A percentile compares a stretch with the other conserved stretches of the same genome.
Evolutionary conservation across 1,139 yeast genomes (phyloP).

Genomic region (Casaregolazyma lundiana): DNA sequence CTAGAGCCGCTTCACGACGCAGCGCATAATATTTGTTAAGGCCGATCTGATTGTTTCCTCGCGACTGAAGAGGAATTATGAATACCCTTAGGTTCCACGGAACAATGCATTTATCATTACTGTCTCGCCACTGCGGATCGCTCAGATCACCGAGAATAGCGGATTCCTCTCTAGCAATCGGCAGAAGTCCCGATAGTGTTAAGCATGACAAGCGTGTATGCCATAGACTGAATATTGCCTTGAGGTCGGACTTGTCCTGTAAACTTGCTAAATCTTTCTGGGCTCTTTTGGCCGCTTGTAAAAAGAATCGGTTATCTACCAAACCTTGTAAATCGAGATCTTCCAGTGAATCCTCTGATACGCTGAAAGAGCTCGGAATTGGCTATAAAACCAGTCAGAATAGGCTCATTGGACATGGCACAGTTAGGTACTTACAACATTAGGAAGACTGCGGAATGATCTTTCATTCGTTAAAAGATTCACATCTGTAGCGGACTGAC

Average conservation of each 20-base stretch:
- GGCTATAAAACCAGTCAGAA: conserved; percentile 8
- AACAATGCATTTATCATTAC: conserved; percentile 25
- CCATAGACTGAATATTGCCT: conserved; percentile 24
- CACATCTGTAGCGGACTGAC: background rate
- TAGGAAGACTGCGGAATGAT: background rate
- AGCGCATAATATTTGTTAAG: conserved; percentile 25
- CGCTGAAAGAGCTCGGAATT: conserved; percentile 22
- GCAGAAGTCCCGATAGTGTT: conserved; percentile 19
- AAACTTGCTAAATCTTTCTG: conserved; percentile 16
- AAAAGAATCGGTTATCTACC: conserved; percentile 19
- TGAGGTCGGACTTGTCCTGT: conserved; percentile 13
- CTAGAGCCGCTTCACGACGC: conserved; percentile 30
- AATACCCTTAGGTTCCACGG: conserved; percentile 32
- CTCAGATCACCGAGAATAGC: conserved; percentile 24
- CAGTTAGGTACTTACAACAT: background rate
- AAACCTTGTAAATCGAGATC: conserved; percentile 17
- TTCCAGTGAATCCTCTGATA: conserved; percentile 17
- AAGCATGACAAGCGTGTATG: conserved; percentile 21
- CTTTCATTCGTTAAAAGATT: background rate
- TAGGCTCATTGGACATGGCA: background rate
- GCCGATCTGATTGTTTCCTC: conserved; percentile 27
- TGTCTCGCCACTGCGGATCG: conserved; percentile 21
- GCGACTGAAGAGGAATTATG: conserved; percentile 24
- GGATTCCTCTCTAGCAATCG: conserved; percentile 26
- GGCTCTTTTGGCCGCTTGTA: conserved; percentile 24